Conservation (phyloP, 2,329 filamentous ascomycete species). For the Aurifilum marmelostoma region DNA sequence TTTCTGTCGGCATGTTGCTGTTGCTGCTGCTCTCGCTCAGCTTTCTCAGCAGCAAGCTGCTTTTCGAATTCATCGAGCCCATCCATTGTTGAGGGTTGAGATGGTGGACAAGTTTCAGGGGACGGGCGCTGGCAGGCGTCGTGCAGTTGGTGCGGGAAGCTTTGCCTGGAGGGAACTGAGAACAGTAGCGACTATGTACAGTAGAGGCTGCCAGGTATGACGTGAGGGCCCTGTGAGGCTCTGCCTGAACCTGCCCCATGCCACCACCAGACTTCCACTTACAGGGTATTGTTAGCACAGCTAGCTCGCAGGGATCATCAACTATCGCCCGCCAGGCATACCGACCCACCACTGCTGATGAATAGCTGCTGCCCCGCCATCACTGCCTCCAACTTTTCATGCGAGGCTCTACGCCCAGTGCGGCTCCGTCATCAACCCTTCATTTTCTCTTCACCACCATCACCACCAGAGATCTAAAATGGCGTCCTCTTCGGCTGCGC, state of each 20-base stretch:
- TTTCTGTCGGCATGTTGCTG: slow-evolving; percentile 36
- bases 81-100: slow-evolving; percentile 28
- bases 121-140: too few relatives aligned
- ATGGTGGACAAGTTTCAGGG: background rate
- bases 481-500: slow-evolving; percentile 30
- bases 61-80: slow-evolving; percentile 44
- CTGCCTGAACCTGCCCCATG: slow-evolving; percentile 7
- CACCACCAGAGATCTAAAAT: slow-evolving; percentile 25
- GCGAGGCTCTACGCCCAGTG: slow-evolving; percentile 2
- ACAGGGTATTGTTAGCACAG: background rate
- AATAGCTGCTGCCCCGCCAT: slow-evolving; percentile 16
- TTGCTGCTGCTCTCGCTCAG: slow-evolving; percentile 36
- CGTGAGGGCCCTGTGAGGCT: slow-evolving; percentile 11
- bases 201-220: background rate
- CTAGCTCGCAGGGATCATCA: background rate
- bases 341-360: background rate
- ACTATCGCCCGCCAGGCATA: background rate
- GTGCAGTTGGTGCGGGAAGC: background rate
- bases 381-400: slow-evolving; percentile 23
- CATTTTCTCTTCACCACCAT: background rate
- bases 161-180: background rate
- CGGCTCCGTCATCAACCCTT: slow-evolving; percentile 8
- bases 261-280: slow-evolving; percentile 8
- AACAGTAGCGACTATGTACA: background rate
- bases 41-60: slow-evolving; percentile 43